Conservation (phyloP, 1,284 basidiomycete species). For the Microbotryomycetes sp. region DNA sequence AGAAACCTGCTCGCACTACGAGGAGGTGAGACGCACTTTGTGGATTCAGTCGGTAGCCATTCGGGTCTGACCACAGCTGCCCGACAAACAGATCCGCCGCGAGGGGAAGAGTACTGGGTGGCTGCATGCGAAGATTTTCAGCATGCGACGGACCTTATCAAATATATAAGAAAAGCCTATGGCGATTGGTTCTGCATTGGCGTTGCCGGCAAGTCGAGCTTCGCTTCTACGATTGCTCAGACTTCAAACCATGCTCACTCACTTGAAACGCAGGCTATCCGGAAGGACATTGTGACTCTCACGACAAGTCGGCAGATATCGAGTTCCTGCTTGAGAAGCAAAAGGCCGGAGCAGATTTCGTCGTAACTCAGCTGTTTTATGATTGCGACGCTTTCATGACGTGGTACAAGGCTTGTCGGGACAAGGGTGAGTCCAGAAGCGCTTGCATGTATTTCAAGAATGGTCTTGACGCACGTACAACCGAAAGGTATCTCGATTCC, state of each 20-base stretch:
- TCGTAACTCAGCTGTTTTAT: constrained; percentile 96
- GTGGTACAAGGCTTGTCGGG: constrained; percentile 77
- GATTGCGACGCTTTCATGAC: constrained; percentile 74
- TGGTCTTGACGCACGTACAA: neutral
- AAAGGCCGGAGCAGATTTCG: constrained; percentile 78
- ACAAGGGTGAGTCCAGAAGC: constrained; percentile 42
- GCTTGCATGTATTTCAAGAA: neutral
- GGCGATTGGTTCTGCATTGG: constrained; percentile 91
- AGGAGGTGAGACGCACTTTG: constrained; percentile 45
- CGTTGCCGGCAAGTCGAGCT: constrained; percentile 57
- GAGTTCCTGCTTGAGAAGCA: constrained; percentile 78
- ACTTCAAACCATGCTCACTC: constrained; percentile 44
- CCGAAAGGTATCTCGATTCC: constrained; percentile 72
- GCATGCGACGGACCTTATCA: constrained; percentile 83
- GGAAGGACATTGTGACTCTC: constrained; percentile 54
- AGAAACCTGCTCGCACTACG: constrained; percentile 91
- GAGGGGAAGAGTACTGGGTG: constrained; percentile 82
- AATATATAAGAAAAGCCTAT: constrained; percentile 70
- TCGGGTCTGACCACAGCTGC: no score
- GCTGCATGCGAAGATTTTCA: constrained; percentile 80
- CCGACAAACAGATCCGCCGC: constrained; percentile 71
- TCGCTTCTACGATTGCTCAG: constrained; percentile 57
- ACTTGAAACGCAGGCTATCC: constrained; percentile 46
- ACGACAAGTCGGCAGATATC: constrained; percentile 57
- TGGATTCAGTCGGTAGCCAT: constrained; percentile 1